These are phyloP conservation scores for Metrosideros polymorpha DNA, from an alignment of 441 rosid species.

Conservation along the genomic window DNA sequence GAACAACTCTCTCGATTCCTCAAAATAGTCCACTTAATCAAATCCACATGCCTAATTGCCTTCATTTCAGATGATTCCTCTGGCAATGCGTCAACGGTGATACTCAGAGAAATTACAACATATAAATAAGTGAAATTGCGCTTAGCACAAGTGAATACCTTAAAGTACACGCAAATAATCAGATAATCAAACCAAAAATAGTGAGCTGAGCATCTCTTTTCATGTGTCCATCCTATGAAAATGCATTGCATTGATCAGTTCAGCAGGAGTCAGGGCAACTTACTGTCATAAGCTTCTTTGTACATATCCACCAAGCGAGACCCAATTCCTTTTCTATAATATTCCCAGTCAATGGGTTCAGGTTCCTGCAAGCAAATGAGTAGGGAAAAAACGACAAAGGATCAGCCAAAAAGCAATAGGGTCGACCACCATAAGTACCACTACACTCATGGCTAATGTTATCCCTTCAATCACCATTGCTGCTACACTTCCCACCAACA, in stretches of 20 bases:
- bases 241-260: neutral
- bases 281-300: constrained; percentile 86
- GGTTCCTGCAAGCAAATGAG: constrained; percentile 53
- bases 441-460: neutral
- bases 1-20: neutral
- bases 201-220: neutral
- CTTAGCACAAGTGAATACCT: neutral
- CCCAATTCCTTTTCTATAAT: constrained; percentile 73
- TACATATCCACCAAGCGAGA: constrained; percentile 88
- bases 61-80: neutral
- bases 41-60: neutral
- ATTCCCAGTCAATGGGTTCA: constrained; percentile 88
- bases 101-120: neutral
- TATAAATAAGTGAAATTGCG: neutral
- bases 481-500: neutral
- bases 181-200: neutral
- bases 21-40: neutral
- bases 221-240: neutral
- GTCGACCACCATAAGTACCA: neutral
- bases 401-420: neutral
- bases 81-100: neutral
- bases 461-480: neutral
- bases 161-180: neutral
- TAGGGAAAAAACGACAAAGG: neutral
- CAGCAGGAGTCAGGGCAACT: constrained; percentile 5